Evolutionary conservation across 1,284 basidiomycete genomes (phyloP).

Genomic region (Leucocoprinus gongylophorus): DNA sequence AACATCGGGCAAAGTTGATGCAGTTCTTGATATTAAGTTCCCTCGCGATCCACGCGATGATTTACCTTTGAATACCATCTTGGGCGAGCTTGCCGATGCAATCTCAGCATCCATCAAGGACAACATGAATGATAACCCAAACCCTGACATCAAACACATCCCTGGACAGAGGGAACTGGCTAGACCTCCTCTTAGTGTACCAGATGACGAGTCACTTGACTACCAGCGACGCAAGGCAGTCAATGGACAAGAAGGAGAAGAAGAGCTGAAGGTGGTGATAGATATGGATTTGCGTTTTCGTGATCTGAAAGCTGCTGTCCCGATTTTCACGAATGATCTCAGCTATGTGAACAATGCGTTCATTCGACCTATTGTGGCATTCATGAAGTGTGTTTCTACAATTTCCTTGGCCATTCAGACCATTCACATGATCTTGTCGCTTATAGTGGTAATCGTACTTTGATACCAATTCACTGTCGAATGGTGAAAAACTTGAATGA

Average conservation of each 20-base stretch:
- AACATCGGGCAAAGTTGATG: constrained; percentile 91
- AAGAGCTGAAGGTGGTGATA: constrained; percentile 59
- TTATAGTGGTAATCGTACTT: constrained; percentile 79
- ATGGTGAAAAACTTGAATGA: constrained; percentile 74
- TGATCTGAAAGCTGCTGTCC: constrained; percentile 94
- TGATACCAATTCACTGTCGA: constrained; percentile 87
- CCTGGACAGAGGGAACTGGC: constrained; percentile 86
- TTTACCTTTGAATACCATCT: constrained; percentile 78
- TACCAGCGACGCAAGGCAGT: constrained; percentile 17
- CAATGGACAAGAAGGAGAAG: constrained; percentile 30
- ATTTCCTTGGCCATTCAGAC: constrained; percentile 2
- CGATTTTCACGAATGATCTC: constrained; percentile 81
- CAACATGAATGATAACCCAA: constrained; percentile 17
- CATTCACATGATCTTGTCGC: constrained; percentile 5
- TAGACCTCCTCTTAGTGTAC: constrained; percentile 80
- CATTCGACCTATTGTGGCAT: constrained; percentile 94
- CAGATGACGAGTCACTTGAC: constrained; percentile 23
- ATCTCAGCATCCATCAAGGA: constrained; percentile 51
- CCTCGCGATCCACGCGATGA: constrained; percentile 76
- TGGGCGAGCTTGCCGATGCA: constrained; percentile 88
- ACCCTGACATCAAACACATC: constrained; percentile 55
- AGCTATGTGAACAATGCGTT: constrained; percentile 94
- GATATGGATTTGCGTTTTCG: constrained; percentile 95
- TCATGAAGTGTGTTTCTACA: constrained; percentile 77
- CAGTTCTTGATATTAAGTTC: constrained; percentile 97